phyloP scores from a whole-genome alignment of 345 rosid species.

The Pugionium dolabratum region DNA sequence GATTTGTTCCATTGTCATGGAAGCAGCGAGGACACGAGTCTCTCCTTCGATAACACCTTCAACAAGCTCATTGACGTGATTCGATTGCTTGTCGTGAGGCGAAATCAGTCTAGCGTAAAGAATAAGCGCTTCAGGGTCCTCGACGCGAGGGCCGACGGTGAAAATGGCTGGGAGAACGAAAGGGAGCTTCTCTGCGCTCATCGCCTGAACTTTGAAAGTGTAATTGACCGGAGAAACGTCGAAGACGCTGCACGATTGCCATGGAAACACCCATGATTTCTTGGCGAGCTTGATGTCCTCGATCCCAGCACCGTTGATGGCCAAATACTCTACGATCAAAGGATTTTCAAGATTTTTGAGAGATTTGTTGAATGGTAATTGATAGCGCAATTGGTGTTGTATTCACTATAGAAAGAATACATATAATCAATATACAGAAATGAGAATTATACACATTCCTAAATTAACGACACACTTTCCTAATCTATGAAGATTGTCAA shows the following conservation, averaged over 20 bases:
- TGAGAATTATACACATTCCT: no score
- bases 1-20: constrained; percentile 88
- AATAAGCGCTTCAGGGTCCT: constrained; percentile 51
- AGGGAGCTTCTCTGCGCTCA: constrained; percentile 91
- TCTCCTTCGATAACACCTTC: constrained; percentile 87
- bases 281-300: constrained; percentile 62
- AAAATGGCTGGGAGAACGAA: constrained; percentile 73
- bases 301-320: constrained; percentile 62
- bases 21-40: constrained; percentile 80
- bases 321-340: constrained; percentile 41
- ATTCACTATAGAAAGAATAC: no score
- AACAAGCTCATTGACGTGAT: constrained; percentile 74
- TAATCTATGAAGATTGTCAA: no score
- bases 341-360: background rate
- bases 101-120: constrained; percentile 67
- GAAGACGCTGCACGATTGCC: constrained; percentile 58
- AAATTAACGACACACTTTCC: no score
- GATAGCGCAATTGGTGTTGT: no score
- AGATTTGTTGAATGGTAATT: background rate
- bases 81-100: constrained; percentile 62
- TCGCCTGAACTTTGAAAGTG: constrained; percentile 84
- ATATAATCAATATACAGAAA: no score
- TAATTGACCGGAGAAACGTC: constrained; percentile 79
- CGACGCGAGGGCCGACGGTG: constrained; percentile 74
- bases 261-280: constrained; percentile 68